Evolutionary conservation across 2,329 filamentous ascomycete species (phyloP).

Genomic region (Nigrospora sphaerica): DNA sequence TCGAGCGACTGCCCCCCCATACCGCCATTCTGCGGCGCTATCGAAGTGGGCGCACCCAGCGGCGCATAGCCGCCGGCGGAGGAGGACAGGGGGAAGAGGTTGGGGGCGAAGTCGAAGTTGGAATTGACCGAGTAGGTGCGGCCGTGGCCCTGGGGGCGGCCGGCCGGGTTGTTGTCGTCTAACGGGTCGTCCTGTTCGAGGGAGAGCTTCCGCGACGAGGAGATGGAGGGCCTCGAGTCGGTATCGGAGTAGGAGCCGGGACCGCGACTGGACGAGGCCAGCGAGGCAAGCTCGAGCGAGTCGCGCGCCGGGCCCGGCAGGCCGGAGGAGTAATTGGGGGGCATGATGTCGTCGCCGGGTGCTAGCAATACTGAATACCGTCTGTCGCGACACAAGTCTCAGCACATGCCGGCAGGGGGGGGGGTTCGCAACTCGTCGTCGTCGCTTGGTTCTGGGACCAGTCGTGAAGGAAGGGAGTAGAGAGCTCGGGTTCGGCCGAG

Average conservation of each 20-base stretch:
- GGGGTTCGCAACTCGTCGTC: too few species aligned
- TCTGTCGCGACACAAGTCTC: background rate
- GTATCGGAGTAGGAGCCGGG: slow-evolving; percentile 57
- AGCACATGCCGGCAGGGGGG: background rate
- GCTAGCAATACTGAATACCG: background rate
- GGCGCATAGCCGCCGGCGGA: slow-evolving; percentile 75
- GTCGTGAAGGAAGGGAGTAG: too few species aligned
- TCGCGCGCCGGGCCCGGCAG: slow-evolving; percentile 59
- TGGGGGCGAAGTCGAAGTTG: slow-evolving; percentile 91
- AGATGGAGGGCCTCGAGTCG: slow-evolving; percentile 75
- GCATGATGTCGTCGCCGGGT: slow-evolving; percentile 19
- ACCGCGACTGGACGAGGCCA: slow-evolving; percentile 73
- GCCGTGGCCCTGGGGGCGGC: slow-evolving; percentile 30
- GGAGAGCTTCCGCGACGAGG: slow-evolving; percentile 87
- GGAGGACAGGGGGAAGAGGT: slow-evolving; percentile 85
- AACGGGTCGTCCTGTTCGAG: slow-evolving; percentile 82
- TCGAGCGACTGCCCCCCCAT: slow-evolving; percentile 76
- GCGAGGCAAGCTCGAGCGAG: slow-evolving; percentile 91
- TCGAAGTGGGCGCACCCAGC: slow-evolving; percentile 66
- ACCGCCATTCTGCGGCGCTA: slow-evolving; percentile 39
- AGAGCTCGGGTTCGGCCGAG: too few species aligned
- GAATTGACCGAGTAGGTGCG: slow-evolving; percentile 88
- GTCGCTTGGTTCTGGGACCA: too few species aligned
- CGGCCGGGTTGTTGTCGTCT: slow-evolving; percentile 50
- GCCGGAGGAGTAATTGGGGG: slow-evolving; percentile 33